These are phyloP conservation scores for Solanum chmielewskii DNA, from an alignment of 257 asterid genomes.

Conservation along the genomic window DNA sequence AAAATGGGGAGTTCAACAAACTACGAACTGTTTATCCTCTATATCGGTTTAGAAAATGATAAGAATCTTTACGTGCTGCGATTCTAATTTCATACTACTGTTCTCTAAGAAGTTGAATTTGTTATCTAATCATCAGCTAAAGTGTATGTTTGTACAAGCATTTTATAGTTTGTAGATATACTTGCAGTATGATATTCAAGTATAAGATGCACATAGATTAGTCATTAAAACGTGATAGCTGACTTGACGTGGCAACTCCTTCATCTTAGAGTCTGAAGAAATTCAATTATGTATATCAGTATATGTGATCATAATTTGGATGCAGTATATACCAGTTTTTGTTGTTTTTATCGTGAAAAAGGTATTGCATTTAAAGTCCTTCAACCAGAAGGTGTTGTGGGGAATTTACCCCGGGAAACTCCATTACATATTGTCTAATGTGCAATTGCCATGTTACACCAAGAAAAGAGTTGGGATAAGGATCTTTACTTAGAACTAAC, in stretches of 20 bases:
- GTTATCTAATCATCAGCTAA: not conserved
- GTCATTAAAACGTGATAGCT: not conserved
- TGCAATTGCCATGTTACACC: not conserved
- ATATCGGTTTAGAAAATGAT: not conserved
- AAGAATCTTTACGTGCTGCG: not conserved
- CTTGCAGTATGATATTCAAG: not conserved
- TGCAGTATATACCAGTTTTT: not conserved
- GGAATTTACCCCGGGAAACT: not conserved
- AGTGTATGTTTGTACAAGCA: not conserved
- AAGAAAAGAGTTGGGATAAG: not conserved
- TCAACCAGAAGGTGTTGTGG: not conserved
- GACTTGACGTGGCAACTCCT: not conserved
- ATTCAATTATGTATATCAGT: not conserved
- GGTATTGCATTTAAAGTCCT: not conserved
- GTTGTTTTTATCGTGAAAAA: not conserved
- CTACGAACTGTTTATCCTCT: not conserved
- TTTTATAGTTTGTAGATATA: not conserved
- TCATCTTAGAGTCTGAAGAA: not conserved
- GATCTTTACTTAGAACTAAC: not conserved
- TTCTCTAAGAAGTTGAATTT: not conserved
- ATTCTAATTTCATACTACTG: not conserved
- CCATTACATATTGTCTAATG: not conserved
- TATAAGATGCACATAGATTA: not conserved
- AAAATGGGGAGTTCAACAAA: not conserved
- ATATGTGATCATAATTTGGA: not conserved